Conservation (phyloP, 2,329 filamentous ascomycete species). For the Hypoxylon sp. region DNA sequence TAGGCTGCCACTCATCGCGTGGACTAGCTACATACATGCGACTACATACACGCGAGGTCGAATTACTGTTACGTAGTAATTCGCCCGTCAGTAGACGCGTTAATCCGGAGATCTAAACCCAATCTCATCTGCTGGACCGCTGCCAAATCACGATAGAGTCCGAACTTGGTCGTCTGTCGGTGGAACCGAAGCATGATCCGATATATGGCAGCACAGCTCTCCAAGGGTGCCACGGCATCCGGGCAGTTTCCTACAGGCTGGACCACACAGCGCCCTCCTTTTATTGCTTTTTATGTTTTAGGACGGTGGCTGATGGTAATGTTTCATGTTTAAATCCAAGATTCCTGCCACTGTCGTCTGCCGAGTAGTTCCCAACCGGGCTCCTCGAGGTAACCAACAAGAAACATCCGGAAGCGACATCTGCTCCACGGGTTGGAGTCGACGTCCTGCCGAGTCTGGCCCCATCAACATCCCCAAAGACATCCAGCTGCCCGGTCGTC, state of each 20-base stretch:
- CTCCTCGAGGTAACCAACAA: slow-evolving; percentile 34
- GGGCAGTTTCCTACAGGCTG: slow-evolving; percentile 41
- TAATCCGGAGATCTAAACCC: slow-evolving; percentile 36
- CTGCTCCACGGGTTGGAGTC: slow-evolving; percentile 15
- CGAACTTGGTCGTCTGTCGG: slow-evolving; percentile 28
- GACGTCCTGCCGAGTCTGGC: slow-evolving; percentile 18
- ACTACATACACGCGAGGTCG: slow-evolving; percentile 16
- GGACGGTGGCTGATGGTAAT: slow-evolving; percentile 35
- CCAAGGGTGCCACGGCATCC: slow-evolving; percentile 41
- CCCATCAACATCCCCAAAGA: slow-evolving; percentile 2
- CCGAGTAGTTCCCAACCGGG: slow-evolving; percentile 28
- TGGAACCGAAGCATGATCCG: slow-evolving; percentile 37
- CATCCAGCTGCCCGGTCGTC: slow-evolving; percentile 3
- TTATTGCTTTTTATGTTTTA: slow-evolving; percentile 22
- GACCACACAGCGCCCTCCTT: slow-evolving; percentile 23
- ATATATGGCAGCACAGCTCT: slow-evolving; percentile 26
- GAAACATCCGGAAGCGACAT: slow-evolving; percentile 38
- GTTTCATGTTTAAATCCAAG: slow-evolving; percentile 42
- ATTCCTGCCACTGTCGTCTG: slow-evolving; percentile 22
- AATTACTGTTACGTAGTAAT: slow-evolving; percentile 28
- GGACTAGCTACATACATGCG: slow-evolving; percentile 7
- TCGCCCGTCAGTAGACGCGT: slow-evolving; percentile 6
- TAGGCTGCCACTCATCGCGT: neutral
- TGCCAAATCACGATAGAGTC: slow-evolving; percentile 27
- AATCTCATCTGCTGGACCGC: slow-evolving; percentile 31